phyloP scores from a whole-genome alignment of 805 yeast species.

The Yarrowia keelungensis region DNA sequence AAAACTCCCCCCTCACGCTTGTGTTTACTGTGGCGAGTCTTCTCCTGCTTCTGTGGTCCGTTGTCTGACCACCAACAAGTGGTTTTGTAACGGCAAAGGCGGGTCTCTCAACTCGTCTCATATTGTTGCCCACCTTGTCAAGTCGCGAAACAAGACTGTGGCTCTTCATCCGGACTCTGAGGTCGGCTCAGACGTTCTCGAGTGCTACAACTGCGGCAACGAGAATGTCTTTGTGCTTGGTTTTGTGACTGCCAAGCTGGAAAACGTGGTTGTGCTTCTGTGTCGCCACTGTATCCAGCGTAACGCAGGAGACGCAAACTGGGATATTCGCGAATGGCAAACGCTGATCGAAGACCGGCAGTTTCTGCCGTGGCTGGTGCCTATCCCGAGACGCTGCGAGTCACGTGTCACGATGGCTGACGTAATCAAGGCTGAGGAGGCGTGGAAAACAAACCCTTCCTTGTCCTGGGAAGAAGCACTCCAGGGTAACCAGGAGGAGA shows the following conservation, averaged over 20 bases:
- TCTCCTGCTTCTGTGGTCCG: constrained; percentile 69
- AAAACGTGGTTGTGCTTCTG: constrained; percentile 82
- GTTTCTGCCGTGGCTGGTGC: constrained; percentile 82
- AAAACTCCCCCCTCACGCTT: constrained; percentile 22
- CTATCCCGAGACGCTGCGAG: constrained; percentile 43
- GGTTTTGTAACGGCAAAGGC: constrained; percentile 84
- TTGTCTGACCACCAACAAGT: constrained; percentile 77
- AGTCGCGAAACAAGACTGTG: constrained; percentile 77
- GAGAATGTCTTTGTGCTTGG: constrained; percentile 82
- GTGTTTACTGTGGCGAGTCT: constrained; percentile 74
- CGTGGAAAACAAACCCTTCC: constrained; percentile 76
- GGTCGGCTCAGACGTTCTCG: constrained; percentile 84
- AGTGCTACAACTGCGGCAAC: constrained; percentile 90
- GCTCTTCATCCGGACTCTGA: constrained; percentile 80
- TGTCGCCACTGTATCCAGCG: constrained; percentile 82
- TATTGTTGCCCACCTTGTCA: constrained; percentile 82
- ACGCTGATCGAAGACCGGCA: constrained; percentile 80
- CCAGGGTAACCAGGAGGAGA: constrained; percentile 55
- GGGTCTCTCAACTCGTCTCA: constrained; percentile 70
- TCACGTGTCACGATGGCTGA: constrained; percentile 62
- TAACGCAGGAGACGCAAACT: constrained; percentile 70
- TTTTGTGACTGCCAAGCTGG: constrained; percentile 84
- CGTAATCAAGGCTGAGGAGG: constrained; percentile 74
- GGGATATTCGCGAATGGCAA: constrained; percentile 92
- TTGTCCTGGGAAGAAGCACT: constrained; percentile 72